Base-by-base conservation (phyloP, 176 grass and related monocot species). In the Ampelocalamus luodianensis region DNA sequence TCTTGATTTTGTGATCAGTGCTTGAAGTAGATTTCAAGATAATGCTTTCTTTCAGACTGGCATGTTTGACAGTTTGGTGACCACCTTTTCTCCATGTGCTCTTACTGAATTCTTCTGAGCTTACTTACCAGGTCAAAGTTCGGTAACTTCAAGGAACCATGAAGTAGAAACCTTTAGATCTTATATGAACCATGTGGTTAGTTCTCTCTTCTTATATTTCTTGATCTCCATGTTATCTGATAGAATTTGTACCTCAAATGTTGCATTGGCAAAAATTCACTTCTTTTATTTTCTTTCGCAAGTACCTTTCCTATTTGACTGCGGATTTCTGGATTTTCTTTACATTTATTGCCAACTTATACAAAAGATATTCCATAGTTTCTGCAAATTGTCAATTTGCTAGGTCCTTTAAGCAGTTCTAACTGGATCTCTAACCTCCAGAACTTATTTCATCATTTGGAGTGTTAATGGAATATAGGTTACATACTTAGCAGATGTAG, bases 41-140 rank as follows among this genome's bases (percentile, higher is more conserved):
- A 11, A 10, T 18, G 0, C 29, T 14, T 74, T 55, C 17, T 14
- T 43, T 43, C 48, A 16, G n/a, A 54, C 50, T 90, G 24, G 20
- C 27, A 39, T 87, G 23, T 40, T 55, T 46, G 50, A 26, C 26
- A 37, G 54, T 65, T 43, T 69, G 34, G 8, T 71, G 42, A 40
- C 26, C 20, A 55, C 36, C 27, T 78, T 48, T 88, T 54, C 26
- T 81, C 39, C 24, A 32, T 76, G n/a, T 59, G n/a, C 42, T 53
- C 32, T 46, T 23, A 27, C 26, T 74, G 26, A 60, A 55, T 89
- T 88, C 49, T 69, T 45, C 3, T 72, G 24, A 46, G 10, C 18
- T 63, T 79, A 72, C 48, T 65, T 68, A 44, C 4, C 87, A 92
- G 87, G 61, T 87, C 87, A 90, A 82, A 71, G 74, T 75, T 22